Evolutionary conservation across 192 early-diverging fungal genomes (phyloP), one percentile per base, ranked within the genome.

Genomic region (Rhizophagus sp.): DNA sequence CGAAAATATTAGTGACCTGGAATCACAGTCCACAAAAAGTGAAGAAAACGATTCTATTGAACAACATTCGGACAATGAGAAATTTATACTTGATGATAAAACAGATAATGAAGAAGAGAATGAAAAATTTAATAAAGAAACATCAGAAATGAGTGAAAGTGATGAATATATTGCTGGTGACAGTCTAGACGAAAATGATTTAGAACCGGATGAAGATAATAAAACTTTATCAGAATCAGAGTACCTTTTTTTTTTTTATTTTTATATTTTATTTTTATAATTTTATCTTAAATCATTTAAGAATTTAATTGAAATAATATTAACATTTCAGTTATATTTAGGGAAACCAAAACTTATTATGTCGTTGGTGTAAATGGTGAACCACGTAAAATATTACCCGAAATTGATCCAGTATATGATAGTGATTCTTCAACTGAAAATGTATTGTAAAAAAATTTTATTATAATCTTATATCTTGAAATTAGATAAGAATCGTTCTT

Each of bases 371-470:
- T 70, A 62, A 85, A 87, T 80, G 85, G 85, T 64, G 73, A 83
- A 64, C 84, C 87, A 73, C 84, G 88, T 73, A 83, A 89, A 79
- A 88, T 85, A 44, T 89, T 91, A 62, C 94, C 96, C 8, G 95
- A 96, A 81, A 99, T 99, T 82, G 94, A 96, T 36, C 88, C 97
- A n/a, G 89, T 89, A 19, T 98, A 98, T 83, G 96, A 95, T 74
- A 94, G 92, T 82, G 98, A 99, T 81, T 91, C 93, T 5, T 97
- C 97, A 2, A 94, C 92, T 4, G 97, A 97, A 82, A 96, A 98
- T 79, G 94, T 92, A 84, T 8, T 79, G 85, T 44, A 2, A 47
- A 22, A n/a, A 76, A 47, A 15, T 36, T 9, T 12, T 36, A 7
- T 52, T 50, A 11, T 81, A 39, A 36, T 50, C 24, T 34, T 15